Evolutionary conservation across 2,329 filamentous ascomycete species (phyloP).

Genomic region (Curvularia spicifera): DNA sequence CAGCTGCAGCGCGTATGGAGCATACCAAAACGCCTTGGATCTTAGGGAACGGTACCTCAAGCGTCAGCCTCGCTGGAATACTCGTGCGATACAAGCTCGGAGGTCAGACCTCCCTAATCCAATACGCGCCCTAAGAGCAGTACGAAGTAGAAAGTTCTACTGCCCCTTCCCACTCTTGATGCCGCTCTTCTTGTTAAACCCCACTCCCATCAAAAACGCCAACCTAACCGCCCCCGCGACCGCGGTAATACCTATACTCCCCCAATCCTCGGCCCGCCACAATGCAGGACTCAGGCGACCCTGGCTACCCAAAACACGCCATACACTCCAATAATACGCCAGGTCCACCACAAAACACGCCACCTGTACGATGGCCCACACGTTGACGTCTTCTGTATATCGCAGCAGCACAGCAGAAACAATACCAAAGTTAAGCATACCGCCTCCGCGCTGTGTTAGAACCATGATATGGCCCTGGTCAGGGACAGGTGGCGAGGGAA

Average conservation of each 20-base stretch:
- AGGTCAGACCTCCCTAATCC: background rate
- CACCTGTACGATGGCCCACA: slow-evolving; percentile 34
- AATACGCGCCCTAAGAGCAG: background rate
- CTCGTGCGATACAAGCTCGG: background rate
- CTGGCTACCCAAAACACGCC: slow-evolving; percentile 24
- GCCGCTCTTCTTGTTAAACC: slow-evolving; percentile 16
- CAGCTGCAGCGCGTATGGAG: background rate
- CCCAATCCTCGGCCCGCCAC: slow-evolving; percentile 38
- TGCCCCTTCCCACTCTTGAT: slow-evolving; percentile 3
- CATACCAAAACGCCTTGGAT: background rate
- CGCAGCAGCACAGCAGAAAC: slow-evolving; percentile 36
- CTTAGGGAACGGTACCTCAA: background rate
- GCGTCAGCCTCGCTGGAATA: background rate
- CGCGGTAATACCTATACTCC: slow-evolving; percentile 42
- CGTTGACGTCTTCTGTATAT: slow-evolving; percentile 29
- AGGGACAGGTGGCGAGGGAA: slow-evolving; percentile 20
- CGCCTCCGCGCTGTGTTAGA: slow-evolving; percentile 35
- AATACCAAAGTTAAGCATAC: slow-evolving; percentile 38
- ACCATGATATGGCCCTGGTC: slow-evolving; percentile 37
- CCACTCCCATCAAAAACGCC: slow-evolving; percentile 29
- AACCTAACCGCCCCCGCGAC: slow-evolving; percentile 30
- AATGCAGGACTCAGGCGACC: slow-evolving; percentile 17
- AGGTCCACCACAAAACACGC: slow-evolving; percentile 31
- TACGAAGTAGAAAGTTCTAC: background rate
- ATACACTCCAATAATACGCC: slow-evolving; percentile 30